Evolutionary conservation across 129 eudicot genomes (phyloP).

Genomic region (Silybum marianum): DNA sequence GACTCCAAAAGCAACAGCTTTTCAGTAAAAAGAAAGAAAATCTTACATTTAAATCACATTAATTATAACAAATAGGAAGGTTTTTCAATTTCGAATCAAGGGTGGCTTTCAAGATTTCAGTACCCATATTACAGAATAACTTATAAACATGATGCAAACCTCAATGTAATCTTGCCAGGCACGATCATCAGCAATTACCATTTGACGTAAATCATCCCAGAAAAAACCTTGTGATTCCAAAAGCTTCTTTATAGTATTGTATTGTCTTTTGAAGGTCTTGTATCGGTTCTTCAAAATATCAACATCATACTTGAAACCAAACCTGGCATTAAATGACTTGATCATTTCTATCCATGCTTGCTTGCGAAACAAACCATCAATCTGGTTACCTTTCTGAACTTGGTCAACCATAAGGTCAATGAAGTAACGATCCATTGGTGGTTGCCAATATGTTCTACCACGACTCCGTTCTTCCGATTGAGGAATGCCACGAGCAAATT

Average conservation of each 20-base stretch:
- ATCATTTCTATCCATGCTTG: constrained; percentile 63
- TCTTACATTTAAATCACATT: neutral
- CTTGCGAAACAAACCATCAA: constrained; percentile 49
- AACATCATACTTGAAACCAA: constrained; percentile 45
- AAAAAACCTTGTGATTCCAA: constrained; percentile 48
- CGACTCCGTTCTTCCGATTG: constrained; percentile 31
- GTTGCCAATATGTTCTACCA: constrained; percentile 55
- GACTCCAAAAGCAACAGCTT: too few relatives aligned
- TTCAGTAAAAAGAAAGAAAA: too few relatives aligned
- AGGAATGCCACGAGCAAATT: constrained; percentile 5
- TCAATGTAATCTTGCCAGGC: constrained; percentile 57
- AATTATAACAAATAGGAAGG: too few relatives aligned
- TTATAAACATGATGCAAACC: constrained; percentile 39
- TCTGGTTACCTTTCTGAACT: constrained; percentile 52
- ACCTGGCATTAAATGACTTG: constrained; percentile 39
- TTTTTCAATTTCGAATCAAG: too few relatives aligned
- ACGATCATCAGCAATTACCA: constrained; percentile 57
- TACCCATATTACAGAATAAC: too few relatives aligned
- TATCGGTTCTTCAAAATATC: constrained; percentile 54
- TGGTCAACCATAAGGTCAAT: constrained; percentile 56
- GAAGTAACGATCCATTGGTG: constrained; percentile 59
- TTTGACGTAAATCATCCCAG: constrained; percentile 53
- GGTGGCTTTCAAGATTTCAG: too few relatives aligned
- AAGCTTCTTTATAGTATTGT: constrained; percentile 47
- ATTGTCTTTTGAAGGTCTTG: constrained; percentile 48